A percentile compares a stretch with the other conserved stretches of the same genome.
Conservation (phyloP, 2,329 filamentous ascomycete species). For the Incumbomyces delicatus region DNA sequence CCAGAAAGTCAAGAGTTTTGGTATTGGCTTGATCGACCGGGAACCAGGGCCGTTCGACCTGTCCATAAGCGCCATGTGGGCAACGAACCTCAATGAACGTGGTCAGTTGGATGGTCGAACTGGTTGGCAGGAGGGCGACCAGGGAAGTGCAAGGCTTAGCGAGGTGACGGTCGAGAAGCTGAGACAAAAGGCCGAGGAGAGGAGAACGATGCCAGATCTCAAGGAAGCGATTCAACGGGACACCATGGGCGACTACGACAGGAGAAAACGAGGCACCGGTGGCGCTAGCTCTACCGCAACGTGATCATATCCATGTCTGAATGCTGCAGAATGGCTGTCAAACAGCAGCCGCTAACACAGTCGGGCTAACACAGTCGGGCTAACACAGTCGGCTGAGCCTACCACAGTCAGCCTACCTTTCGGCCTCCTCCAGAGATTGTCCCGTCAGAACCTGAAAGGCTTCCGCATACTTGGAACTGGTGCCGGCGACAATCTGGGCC, state of each 20-base stretch:
- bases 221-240: conserved; percentile 11
- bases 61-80: conserved; percentile 78
- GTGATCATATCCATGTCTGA: too few species aligned
- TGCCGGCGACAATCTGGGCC: conserved; percentile 58
- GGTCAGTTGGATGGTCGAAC: conserved; percentile 21
- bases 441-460: conserved; percentile 63
- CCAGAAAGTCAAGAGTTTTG: conserved; percentile 75
- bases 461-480: conserved; percentile 63
- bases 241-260: conserved; percentile 7
- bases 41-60: conserved; percentile 82
- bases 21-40: conserved; percentile 80
- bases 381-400: background rate
- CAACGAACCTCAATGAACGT: conserved; percentile 59
- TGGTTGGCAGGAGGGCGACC: conserved; percentile 20
- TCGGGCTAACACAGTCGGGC: too few species aligned
- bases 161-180: conserved; percentile 21
- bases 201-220: conserved; percentile 15
- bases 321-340: too few species aligned
- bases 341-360: too few species aligned
- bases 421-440: conserved; percentile 28
- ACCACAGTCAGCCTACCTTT: background rate
- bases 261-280: background rate
- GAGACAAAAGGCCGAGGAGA: conserved; percentile 18
- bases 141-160: conserved; percentile 19
- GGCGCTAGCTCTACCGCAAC: too few species aligned